Percentiles rank a stretch among this genome's conserved stretches.
These are phyloP conservation scores for Cinchona pubescens DNA, from an alignment of 257 asterid genomes.

Conservation along the genomic window DNA sequence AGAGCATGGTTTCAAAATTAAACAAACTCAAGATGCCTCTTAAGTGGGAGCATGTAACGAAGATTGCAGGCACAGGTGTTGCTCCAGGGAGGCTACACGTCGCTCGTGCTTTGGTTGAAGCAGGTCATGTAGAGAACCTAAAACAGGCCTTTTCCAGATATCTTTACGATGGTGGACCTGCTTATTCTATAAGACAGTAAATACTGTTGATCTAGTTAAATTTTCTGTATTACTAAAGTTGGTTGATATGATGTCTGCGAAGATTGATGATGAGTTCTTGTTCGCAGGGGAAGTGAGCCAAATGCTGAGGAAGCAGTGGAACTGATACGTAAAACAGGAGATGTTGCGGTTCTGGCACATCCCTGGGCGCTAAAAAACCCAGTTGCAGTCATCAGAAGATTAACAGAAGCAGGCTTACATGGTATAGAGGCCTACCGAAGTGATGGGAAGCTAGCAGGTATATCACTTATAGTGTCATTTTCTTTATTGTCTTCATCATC, in stretches of 20 bases:
- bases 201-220: slow-evolving; percentile 12
- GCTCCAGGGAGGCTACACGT: slow-evolving; percentile 97
- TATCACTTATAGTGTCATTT: slow-evolving; percentile 9
- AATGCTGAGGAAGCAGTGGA: slow-evolving; percentile 71
- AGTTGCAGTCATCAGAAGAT: slow-evolving; percentile 54
- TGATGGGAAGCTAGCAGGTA: slow-evolving; percentile 87
- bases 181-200: slow-evolving; percentile 96
- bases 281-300: slow-evolving; percentile 94
- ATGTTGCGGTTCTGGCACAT: slow-evolving; percentile 91
- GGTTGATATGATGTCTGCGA: slow-evolving; percentile 1
- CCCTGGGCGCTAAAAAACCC: slow-evolving; percentile 97
- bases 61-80: slow-evolving; percentile 87
- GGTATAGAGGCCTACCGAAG: slow-evolving; percentile 91
- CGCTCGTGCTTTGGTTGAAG: slow-evolving; percentile 98
- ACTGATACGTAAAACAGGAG: slow-evolving; percentile 84
- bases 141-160: slow-evolving; percentile 82
- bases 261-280: slow-evolving; percentile 13
- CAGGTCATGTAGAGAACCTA: slow-evolving; percentile 90
- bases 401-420: slow-evolving; percentile 81
- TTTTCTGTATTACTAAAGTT: slow-evolving; percentile 1
- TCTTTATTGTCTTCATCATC: neutral
- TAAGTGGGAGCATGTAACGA: slow-evolving; percentile 77
- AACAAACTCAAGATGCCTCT: slow-evolving; percentile 78
- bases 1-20: slow-evolving; percentile 75
- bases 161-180: slow-evolving; percentile 97